A percentile compares a stretch with the other conserved stretches of the same genome.
These are phyloP conservation scores for Ogataea methanolica DNA, from an alignment of 805 yeast genomes.

Conservation along the genomic window DNA sequence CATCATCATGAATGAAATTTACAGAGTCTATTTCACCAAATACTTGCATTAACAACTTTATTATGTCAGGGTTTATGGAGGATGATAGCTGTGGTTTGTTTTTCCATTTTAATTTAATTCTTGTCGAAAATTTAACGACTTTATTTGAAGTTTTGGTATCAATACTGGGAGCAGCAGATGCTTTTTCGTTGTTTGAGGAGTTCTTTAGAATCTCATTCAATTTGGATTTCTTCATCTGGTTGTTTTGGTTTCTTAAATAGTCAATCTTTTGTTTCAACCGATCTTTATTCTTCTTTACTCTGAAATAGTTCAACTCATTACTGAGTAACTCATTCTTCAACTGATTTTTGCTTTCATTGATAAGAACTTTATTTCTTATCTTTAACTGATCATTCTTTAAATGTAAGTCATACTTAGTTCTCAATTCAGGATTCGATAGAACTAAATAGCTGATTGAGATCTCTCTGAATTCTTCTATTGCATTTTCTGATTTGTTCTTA, in stretches of 20 bases:
- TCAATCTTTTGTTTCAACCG: conserved; percentile 14
- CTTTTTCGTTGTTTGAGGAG: background rate
- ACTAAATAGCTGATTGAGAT: conserved; percentile 25
- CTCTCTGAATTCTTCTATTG: conserved; percentile 26
- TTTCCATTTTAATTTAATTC: conserved; percentile 42
- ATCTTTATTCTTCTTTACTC: background rate
- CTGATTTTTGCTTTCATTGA: conserved; percentile 7
- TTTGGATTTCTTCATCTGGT: conserved; percentile 10
- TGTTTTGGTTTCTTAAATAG: conserved; percentile 14
- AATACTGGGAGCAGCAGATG: background rate
- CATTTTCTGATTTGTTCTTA: conserved; percentile 26
- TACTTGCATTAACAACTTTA: conserved; percentile 37
- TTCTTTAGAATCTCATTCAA: conserved; percentile 6
- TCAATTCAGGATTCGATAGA: conserved; percentile 14
- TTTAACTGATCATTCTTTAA: conserved; percentile 1
- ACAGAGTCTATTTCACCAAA: conserved; percentile 37
- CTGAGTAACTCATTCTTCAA: conserved; percentile 26
- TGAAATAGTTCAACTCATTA: conserved; percentile 27
- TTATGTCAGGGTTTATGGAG: conserved; percentile 28
- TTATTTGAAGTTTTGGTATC: background rate
- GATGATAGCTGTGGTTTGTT: conserved; percentile 33
- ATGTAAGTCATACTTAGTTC: conserved; percentile 19
- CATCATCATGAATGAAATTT: conserved; percentile 5
- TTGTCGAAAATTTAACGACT: conserved; percentile 4
- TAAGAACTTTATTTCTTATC: background rate